phyloP scores from a whole-genome alignment of 2,329 filamentous ascomycete genomes.

The Paraphaeosphaeria minitans region DNA sequence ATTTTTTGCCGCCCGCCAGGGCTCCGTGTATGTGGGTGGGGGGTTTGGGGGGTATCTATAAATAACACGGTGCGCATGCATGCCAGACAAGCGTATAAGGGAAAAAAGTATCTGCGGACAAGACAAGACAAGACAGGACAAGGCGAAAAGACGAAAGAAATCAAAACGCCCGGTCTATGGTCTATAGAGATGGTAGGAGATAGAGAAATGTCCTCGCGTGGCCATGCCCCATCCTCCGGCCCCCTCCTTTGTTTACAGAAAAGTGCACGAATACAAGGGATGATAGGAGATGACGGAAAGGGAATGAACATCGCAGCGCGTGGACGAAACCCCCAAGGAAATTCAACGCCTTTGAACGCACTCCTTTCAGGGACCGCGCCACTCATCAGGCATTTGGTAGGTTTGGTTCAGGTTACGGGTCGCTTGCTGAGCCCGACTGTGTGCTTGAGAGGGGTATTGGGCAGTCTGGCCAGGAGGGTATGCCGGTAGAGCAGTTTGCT shows the following conservation, averaged over 20 bases:
- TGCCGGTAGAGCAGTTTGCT: conserved; percentile 26
- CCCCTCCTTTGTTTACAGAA: not conserved
- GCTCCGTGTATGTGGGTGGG: not conserved
- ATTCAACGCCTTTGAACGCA: not conserved
- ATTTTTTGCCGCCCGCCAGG: conserved; percentile 4
- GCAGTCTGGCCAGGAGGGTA: conserved; percentile 11
- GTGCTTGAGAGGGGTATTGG: conserved; percentile 14
- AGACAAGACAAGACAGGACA: not conserved
- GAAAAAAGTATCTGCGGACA: not conserved
- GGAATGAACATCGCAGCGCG: not conserved
- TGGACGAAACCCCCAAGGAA: not conserved
- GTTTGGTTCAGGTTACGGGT: conserved; percentile 19
- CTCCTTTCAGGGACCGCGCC: not conserved
- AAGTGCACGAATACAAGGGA: not conserved
- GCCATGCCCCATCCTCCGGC: no score
- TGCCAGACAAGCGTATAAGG: not conserved
- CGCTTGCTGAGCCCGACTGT: conserved; percentile 24
- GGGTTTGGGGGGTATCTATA: no score
- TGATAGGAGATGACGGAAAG: not conserved
- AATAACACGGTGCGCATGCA: not conserved
- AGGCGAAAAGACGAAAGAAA: not conserved
- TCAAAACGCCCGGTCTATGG: conserved; percentile 4
- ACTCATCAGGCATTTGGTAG: conserved; percentile 6
- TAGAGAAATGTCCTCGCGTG: not conserved
- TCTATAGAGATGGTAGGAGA: not conserved